Evolutionary conservation across 208 protist genomes (phyloP), one percentile per base, ranked within the genome.

Genomic region (Crithidia thermophila): DNA sequence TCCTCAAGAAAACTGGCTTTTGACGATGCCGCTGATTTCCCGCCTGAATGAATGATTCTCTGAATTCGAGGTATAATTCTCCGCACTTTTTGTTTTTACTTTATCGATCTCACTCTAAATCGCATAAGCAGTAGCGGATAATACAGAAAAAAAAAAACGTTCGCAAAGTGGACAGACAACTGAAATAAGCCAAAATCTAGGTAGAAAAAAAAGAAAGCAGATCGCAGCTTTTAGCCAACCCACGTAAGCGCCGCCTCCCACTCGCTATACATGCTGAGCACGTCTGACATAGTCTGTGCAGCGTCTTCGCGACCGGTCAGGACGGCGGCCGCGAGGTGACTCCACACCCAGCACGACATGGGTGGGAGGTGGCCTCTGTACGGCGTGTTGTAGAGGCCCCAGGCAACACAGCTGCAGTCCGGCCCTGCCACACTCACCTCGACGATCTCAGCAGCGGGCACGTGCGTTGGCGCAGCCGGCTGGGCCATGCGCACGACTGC

Each of bases 231-330:
- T 23, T 34, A 64, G 23, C 9, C 21, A 9, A 25, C 45, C 31
- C 45, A 64, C 18, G 39, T 11, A 1, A 72, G 20, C 14, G 66
- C 42, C 0, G 47, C 57, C 31, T 72, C 56, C 14, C 39, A 58
- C 34, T 50, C 42, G 57, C 57, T 36, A 39, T 65, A 65, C n/a
- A 59, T 14, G 10, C 37, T 39, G 8, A 65, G 37, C 39, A 72
- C 7, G 4, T 65, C 56, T 7, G 16, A 13, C 47, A 61, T 9
- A 1, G 20, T 13, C 11, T 20, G 56, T 3, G 47, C 4, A 21
- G 56, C 23, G 21, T 56, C 55, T 9, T 45, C 33, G 4, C 5
- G 30, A 10, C 64, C 42, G 5, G 45, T 71, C 45, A 63, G 25
- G 11, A 71, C 33, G 0, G 64, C 42, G 16, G 64, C 64, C 33